phyloP scores from a whole-genome alignment of 148 eudicot species.

The Amaranthus palmeri region DNA sequence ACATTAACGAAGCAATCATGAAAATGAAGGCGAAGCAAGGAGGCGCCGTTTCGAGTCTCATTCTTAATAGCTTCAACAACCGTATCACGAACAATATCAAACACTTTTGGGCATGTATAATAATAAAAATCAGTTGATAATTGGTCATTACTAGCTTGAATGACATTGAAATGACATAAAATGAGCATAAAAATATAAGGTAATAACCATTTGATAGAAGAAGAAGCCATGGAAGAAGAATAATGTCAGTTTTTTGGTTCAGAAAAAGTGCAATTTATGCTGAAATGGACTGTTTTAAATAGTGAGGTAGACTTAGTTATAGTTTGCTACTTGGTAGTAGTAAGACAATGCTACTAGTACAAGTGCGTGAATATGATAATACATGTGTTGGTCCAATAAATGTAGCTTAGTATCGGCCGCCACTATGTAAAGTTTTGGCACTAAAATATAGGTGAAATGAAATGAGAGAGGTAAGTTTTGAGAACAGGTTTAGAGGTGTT shows the following conservation, averaged over 20 bases:
- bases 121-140: slow-evolving; percentile 13
- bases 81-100: slow-evolving; percentile 10
- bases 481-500: too few species aligned
- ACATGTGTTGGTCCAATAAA: slow-evolving; percentile 8
- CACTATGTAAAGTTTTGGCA: slow-evolving; percentile 1
- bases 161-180: background rate
- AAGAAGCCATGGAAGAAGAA: slow-evolving; percentile 11
- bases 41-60: slow-evolving; percentile 50
- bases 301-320: too few species aligned
- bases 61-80: slow-evolving; percentile 29
- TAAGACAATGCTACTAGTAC: background rate
- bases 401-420: slow-evolving; percentile 5
- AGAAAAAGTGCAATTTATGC: background rate
- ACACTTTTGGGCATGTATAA: slow-evolving; percentile 9
- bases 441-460: background rate
- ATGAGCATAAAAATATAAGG: slow-evolving; percentile 5
- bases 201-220: background rate
- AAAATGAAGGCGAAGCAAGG: slow-evolving; percentile 49
- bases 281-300: background rate
- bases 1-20: slow-evolving; percentile 57
- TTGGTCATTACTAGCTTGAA: background rate
- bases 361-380: background rate
- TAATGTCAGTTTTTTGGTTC: background rate
- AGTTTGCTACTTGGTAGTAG: too few species aligned
- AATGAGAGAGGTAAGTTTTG: background rate